Evolutionary conservation across 257 asterid genomes (phyloP), one percentile per base, ranked within the genome.

Genomic region (Avicennia marina): DNA sequence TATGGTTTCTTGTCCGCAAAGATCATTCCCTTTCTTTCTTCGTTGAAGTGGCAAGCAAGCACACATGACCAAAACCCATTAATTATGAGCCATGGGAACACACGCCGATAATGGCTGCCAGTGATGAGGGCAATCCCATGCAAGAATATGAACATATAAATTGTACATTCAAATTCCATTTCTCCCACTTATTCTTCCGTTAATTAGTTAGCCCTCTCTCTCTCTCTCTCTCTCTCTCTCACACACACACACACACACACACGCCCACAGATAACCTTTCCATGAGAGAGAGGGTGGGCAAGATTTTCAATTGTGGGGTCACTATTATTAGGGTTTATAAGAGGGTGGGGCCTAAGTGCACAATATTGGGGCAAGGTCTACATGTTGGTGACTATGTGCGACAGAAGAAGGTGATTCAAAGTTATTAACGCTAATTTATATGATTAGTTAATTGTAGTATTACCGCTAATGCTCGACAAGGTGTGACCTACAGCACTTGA

Each of bases 11-110:
- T 83, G 87, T 81, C 89, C 74, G 71, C 69, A 75, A 40, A 27
- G 24, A 48, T 60, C 27, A 62, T 45, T 55, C 60, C 47, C 10
- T 33, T 58, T 52, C 18, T 60, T 55, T 64, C 60, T 58, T 64
- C 63, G 52, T 57, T 44, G 53, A 62, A 86, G 90, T 76, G 95
- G 94, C 94, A 72, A 86, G 80, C 85, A 80, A 78, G 58, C 62
- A 78, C 86, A 67, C 65, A 74, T 76, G 78, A 64, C 47, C 22
- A 12, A 54, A 68, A 52, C 66, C 74, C 57, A 32, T 65, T 41
- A 38, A 21, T 39, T 41, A 48, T 39, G 18, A 17, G n/a, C n/a
- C n/a, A n/a, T n/a, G n/a, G n/a, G n/a, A n/a, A n/a, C n/a, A n/a
- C n/a, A n/a, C n/a, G n/a, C n/a, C n/a, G n/a, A 40, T 15, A 50